Base-by-base conservation (phyloP, 768 basidiomycete species). In the Sarcodon sp. region DNA sequence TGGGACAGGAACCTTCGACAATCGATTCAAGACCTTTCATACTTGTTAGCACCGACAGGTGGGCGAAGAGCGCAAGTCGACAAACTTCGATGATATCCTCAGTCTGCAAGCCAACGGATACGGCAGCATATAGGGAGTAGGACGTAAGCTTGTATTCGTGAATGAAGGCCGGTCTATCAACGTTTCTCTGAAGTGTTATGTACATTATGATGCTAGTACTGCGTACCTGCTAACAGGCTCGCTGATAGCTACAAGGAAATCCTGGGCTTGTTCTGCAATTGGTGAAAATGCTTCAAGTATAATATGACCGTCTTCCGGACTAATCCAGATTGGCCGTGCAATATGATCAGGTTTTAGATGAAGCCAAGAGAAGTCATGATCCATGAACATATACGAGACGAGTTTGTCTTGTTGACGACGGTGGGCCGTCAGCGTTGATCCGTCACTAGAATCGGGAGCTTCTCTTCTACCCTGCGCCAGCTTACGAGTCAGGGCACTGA, bases 101-200 rank as follows among this genome's bases (percentile, higher is more conserved):
- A 7, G 96, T 98, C 62, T 98, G 90, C 31, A 99, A 70, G 31
- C 96, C 96, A 51, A 99, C 96, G 11, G 94, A 97, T 52, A 99
- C 94, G 45, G 96, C 96, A 51, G 96, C 96, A 64, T 99, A 98
- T 12, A 99, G 72, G 13, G 94, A 98, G 65, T 98, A 96, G 41
- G 92, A 85, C 49, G 94, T 98, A 61, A 99, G 79, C 68, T 94
- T 91, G 75, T 98, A 99, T 71, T 98, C 96, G 69, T 99, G 94
- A 53, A 98, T 93, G 67, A 94, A 91, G 44, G 90, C 83, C 46
- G 96, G 96, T 72, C 94, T 94, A 54, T 31, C 36, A 49, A 53
- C 33, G 32, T 48, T 46, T 52, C 54, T 53, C 46, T 51, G 54
- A 50, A 51, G 44, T 36, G 36, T 52, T 62, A 65, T 51, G 59